Evolutionary conservation across 2,329 filamentous ascomycete genomes (phyloP), one percentile per base, ranked within the genome.

Genomic region (Acephala macrosclerotiorum): DNA sequence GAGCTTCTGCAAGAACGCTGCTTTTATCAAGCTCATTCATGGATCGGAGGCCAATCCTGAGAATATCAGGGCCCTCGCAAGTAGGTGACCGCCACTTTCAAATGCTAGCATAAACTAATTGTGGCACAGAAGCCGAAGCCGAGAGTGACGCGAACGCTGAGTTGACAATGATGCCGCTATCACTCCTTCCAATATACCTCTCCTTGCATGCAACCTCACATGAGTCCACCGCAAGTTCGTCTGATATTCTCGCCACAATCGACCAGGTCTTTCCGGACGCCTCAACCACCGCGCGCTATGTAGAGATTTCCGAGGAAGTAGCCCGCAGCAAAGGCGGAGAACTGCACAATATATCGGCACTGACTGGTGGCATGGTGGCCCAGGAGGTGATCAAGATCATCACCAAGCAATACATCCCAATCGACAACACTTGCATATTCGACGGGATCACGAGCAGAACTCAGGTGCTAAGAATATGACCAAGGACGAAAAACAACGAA

Each of bases 361-460:
- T 97, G 63, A 91, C 90, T 0, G 96, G 96, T 35, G 96, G 96
- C 2, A 91, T 99, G 82, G 91, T 96, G 57, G 93, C 95, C n/a
- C 96, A 99, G 79, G 96, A 99, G 80, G 88, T 95, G 68, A 96
- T 99, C 81, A 99, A 99, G 78, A 87, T 95, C 65, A 86, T 91
- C 73, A 91, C 89, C 14, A 88, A 88, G 74, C 89, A 92, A 80
- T 92, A 91, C 78, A 82, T 91, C 51, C 89, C 89, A 26, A 86
- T 91, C 69, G 88, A 91, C 72, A 90, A 91, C 77, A 89, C 87
- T 18, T 91, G 89, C 75, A 82, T 92, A 67, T 91, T 89, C 72
- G 89, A 91, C 80, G 89, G 89, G 25, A 88, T 91, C 49, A 67
- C 70, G n/a, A 77, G 75, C 63, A 72, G 73, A 61, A 70, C 71